Percentiles rank a stretch among this genome's conserved stretches.
These are phyloP conservation scores for Pharus latifolius DNA, from an alignment of 176 grass and related monocot species.

Conservation along the genomic window DNA sequence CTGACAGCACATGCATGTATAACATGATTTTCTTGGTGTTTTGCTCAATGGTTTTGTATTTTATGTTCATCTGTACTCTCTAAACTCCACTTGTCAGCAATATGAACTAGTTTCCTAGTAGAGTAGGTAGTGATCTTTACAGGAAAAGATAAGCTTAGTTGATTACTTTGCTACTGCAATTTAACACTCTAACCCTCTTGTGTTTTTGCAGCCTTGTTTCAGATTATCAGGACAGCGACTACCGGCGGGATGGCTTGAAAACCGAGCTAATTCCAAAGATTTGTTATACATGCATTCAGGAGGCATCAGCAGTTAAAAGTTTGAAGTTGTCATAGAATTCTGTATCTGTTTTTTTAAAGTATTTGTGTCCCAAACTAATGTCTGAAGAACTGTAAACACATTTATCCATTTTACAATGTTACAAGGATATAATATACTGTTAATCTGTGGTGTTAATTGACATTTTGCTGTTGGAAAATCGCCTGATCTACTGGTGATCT, in stretches of 20 bases:
- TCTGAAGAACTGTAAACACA: slow-evolving; percentile 7
- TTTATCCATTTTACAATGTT: not conserved
- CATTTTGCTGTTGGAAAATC: not conserved
- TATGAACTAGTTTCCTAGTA: not conserved
- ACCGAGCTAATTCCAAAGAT: not conserved
- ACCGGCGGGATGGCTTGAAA: slow-evolving; percentile 35
- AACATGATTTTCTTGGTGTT: not conserved
- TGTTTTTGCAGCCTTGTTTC: slow-evolving; percentile 42
- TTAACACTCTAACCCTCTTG: not conserved
- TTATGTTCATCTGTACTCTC: not conserved
- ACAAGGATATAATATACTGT: not conserved
- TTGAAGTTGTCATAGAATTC: not conserved
- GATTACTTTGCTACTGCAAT: not conserved
- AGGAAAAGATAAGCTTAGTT: not conserved
- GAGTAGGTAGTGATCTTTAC: not conserved
- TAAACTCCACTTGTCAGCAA: not conserved
- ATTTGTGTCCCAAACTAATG: not conserved
- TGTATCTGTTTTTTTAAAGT: not conserved
- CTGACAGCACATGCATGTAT: not conserved
- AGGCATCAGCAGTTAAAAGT: slow-evolving; percentile 1
- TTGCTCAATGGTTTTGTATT: not conserved
- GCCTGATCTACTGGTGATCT: too few relatives aligned
- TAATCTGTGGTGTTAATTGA: not conserved
- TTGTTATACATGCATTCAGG: slow-evolving; percentile 10
- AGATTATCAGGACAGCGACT: slow-evolving; percentile 50